These are phyloP conservation scores for Arthromyces matolae DNA, from an alignment of 768 basidiomycete genomes.

Conservation along the genomic window DNA sequence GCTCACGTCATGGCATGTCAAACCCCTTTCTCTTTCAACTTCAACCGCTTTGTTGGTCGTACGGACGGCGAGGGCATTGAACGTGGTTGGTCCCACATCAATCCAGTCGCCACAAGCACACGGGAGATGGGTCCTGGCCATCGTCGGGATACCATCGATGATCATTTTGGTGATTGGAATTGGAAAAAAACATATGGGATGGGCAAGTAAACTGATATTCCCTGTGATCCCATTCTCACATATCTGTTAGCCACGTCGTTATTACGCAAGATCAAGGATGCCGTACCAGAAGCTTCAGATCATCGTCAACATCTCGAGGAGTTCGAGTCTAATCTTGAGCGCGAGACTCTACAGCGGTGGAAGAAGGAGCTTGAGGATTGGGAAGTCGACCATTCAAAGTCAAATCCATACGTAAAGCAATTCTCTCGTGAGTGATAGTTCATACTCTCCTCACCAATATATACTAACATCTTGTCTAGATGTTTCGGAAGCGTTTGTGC, in stretches of 20 bases:
- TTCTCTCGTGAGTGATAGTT: constrained; percentile 7
- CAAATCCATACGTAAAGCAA: constrained; percentile 4
- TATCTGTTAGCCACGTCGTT: neutral
- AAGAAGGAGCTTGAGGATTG: neutral
- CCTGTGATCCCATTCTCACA: neutral
- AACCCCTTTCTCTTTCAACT: constrained; percentile 19
- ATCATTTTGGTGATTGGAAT: constrained; percentile 24
- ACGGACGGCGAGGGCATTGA: constrained; percentile 34
- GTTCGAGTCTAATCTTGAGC: neutral
- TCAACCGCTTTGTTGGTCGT: constrained; percentile 19
- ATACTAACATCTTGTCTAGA: neutral
- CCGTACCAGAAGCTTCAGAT: constrained; percentile 1
- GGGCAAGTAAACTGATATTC: constrained; percentile 17
- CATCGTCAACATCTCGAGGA: neutral
- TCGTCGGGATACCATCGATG: constrained; percentile 22
- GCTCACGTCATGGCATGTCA: constrained; percentile 23
- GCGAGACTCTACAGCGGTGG: neutral
- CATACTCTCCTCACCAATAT: neutral
- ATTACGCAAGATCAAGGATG: constrained; percentile 4
- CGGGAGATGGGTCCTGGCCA: constrained; percentile 33
- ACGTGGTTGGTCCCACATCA: constrained; percentile 27
- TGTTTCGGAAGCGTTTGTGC: constrained; percentile 12
- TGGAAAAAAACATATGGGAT: constrained; percentile 26
- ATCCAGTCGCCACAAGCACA: constrained; percentile 24
- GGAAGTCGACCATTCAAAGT: neutral